Evolutionary conservation across 495 filamentous ascomycete genomes (phyloP).

Genomic region (Xylaria nigripes): DNA sequence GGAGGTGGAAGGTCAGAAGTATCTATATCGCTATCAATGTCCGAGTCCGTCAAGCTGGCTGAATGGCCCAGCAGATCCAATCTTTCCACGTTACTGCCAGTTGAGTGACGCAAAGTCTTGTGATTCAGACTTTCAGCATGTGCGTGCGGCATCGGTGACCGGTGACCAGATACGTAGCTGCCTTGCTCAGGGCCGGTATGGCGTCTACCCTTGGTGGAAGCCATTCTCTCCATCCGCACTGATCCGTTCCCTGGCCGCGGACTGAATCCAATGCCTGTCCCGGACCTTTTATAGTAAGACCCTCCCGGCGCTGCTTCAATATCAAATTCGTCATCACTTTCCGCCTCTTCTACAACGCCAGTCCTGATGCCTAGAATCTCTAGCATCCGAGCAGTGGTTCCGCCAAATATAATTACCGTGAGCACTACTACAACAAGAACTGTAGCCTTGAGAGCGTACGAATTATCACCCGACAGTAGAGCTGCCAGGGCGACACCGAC

Average conservation of each 20-base stretch:
- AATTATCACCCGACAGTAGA: constrained; percentile 69
- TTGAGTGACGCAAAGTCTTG: constrained; percentile 29
- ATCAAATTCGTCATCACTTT: constrained; percentile 97
- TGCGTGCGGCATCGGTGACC: constrained; percentile 34
- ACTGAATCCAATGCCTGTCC: constrained; percentile 60
- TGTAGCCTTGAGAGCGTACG: constrained; percentile 72
- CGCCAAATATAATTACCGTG: constrained; percentile 97
- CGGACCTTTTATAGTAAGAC: constrained; percentile 69
- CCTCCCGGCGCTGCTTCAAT: constrained; percentile 72
- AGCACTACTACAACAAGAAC: constrained; percentile 95
- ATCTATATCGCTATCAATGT: constrained; percentile 56
- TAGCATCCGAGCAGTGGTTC: constrained; percentile 96
- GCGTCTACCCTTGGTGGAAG: constrained; percentile 20
- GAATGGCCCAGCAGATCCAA: constrained; percentile 51
- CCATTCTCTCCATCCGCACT: constrained; percentile 25
- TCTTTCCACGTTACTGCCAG: constrained; percentile 49
- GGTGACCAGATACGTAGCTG: constrained; percentile 47
- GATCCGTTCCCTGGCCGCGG: constrained; percentile 47
- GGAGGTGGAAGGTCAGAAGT: constrained; percentile 54
- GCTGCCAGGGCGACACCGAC: constrained; percentile 96
- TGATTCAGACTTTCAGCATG: constrained; percentile 41
- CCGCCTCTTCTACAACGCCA: constrained; percentile 90
- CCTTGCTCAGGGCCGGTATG: constrained; percentile 37
- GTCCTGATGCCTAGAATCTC: constrained; percentile 92
- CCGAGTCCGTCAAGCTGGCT: constrained; percentile 54